These are phyloP conservation scores for Candida montana DNA, from an alignment of 805 yeast genomes.

Conservation along the genomic window DNA sequence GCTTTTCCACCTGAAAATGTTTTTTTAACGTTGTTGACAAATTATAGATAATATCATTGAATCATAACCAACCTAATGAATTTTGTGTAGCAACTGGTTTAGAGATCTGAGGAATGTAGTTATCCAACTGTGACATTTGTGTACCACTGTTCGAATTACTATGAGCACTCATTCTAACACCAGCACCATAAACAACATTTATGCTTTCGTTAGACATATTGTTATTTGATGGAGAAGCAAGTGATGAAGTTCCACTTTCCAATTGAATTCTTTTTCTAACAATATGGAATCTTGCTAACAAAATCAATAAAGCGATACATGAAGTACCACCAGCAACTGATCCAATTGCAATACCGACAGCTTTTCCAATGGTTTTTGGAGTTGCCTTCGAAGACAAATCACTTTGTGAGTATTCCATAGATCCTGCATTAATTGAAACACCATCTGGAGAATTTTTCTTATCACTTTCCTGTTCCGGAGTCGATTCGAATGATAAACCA, in stretches of 20 bases:
- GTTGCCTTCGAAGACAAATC: conserved; percentile 13
- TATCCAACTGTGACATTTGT: conserved; percentile 24
- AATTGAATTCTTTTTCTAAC: conserved; percentile 15
- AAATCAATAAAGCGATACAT: conserved; percentile 56
- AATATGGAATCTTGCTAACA: conserved; percentile 48
- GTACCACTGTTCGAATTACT: not conserved
- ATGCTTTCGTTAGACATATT: conserved; percentile 16
- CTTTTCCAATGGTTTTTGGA: conserved; percentile 30
- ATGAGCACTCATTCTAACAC: conserved; percentile 15
- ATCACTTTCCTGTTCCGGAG: conserved; percentile 14
- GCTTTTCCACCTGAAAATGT: no score
- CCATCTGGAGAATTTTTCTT: conserved; percentile 10
- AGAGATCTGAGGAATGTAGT: conserved; percentile 45
- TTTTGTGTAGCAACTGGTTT: conserved; percentile 66
- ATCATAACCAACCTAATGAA: conserved; percentile 64
- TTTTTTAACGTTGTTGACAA: no score
- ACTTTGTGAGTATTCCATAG: conserved; percentile 26
- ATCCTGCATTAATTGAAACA: conserved; percentile 20
- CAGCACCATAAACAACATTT: conserved; percentile 20
- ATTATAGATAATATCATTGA: not conserved
- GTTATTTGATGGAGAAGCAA: conserved; percentile 10
- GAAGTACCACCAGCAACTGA: conserved; percentile 70
- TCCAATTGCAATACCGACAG: conserved; percentile 80
- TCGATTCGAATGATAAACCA: conserved; percentile 29
- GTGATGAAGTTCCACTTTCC: conserved; percentile 15